Evolutionary conservation across 2,329 filamentous ascomycete genomes (phyloP), one percentile per base, ranked within the genome.

Genomic region (Claviceps arundinis): DNA sequence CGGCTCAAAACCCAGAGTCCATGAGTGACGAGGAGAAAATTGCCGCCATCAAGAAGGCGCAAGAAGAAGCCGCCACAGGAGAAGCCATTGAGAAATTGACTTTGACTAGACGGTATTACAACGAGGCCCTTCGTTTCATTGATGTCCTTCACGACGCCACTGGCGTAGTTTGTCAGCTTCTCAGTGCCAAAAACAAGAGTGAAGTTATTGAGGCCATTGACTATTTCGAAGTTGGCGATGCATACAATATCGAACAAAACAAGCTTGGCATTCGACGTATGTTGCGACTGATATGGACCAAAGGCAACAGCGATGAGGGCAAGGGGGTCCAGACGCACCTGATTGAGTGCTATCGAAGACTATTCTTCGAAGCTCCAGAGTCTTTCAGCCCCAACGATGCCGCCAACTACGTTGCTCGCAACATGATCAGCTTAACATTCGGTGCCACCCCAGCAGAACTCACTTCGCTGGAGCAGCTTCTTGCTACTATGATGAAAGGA

Each of bases 131-230:
- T 56, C 86, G 84, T 57, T 98, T 98, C 64, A 95, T 98, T 58
- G 85, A 95, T 56, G 85, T 94, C 5, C 74, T 98, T 22, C 88
- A 96, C 58, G 81, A 85, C 11, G 87, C 88, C 22, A 94, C 89
- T 1, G 77, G 78, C 8, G 82, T 82, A 2, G 84, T 97, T 37
- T 89, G 85, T 56, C 91, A 96, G 67, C 76, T 98, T 17, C 77
- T 98, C 3, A 88, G 89, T 5, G 94, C 93, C 34, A 88, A 87
- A 63, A 98, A 98, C 74, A 98, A 98, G 75, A 95, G 88, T 60
- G 93, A 98, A 66, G 87, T 97, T 26, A 95, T 98, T 56, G 94
- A 98, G 67, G 93, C 94, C 16, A 98, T 98, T 82, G 93, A 98
- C 65, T 98, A 94, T 69, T 95, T 98, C 59, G 89, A 94, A 59